Base-by-base conservation (phyloP, 2,329 filamentous ascomycete species). In the Arthrobotrys iridis region DNA sequence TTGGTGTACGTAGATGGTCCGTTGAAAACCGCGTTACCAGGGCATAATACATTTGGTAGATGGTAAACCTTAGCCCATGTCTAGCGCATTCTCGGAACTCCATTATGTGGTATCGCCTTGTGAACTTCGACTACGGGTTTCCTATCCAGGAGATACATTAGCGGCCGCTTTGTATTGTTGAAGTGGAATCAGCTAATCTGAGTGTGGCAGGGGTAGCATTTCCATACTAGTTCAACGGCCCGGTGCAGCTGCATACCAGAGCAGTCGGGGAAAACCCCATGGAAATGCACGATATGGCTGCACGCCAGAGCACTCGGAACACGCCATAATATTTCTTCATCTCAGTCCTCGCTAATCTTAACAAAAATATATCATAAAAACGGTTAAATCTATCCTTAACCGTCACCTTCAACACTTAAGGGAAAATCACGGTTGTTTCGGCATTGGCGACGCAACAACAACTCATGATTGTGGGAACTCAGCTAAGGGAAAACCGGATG, bases 121-220 rank as follows among this genome's bases (percentile, higher is more conserved):
- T n/a, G n/a, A n/a, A n/a, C n/a, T n/a, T n/a, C n/a, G n/a, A n/a
- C n/a, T n/a, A n/a, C n/a, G n/a, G n/a, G n/a, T n/a, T n/a, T n/a
- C n/a, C n/a, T n/a, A n/a, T n/a, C n/a, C n/a, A n/a, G n/a, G n/a
- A n/a, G n/a, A n/a, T n/a, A n/a, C n/a, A n/a, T n/a, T n/a, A n/a
- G n/a, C n/a, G n/a, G n/a, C n/a, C n/a, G n/a, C n/a, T n/a, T n/a
- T n/a, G n/a, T n/a, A n/a, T n/a, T n/a, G n/a, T n/a, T n/a, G n/a
- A n/a, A n/a, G n/a, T n/a, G n/a, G n/a, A n/a, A n/a, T n/a, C n/a
- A n/a, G n/a, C n/a, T n/a, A n/a, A n/a, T n/a, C n/a, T n/a, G n/a
- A n/a, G 55, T 62, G 57, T 22, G 24, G 55, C 40, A 59, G n/a
- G 43, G 57, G 35, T 62, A 13, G n/a, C 40, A 43, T 13, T 18